phyloP scores from a whole-genome alignment of 768 basidiomycete genomes.

The Boletus rubescentipes region DNA sequence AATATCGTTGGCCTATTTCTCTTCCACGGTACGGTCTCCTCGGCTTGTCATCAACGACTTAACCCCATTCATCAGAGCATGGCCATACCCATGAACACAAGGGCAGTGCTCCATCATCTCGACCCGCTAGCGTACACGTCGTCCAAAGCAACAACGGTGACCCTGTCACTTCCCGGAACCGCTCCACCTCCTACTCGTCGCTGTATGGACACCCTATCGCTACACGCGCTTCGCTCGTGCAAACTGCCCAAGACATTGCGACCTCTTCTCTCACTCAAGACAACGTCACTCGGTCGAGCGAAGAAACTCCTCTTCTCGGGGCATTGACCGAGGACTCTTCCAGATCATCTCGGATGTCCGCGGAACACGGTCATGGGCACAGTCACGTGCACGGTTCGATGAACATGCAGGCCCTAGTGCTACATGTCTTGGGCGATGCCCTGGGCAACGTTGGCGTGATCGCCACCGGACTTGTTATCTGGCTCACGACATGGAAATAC shows the following conservation, averaged over 20 bases:
- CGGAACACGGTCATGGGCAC: conserved; percentile 23
- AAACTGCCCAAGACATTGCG: conserved; percentile 82
- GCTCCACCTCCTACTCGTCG: conserved; percentile 52
- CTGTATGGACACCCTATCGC: conserved; percentile 74
- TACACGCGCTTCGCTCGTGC: conserved; percentile 70
- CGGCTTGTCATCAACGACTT: conserved; percentile 4
- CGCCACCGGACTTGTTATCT: conserved; percentile 90
- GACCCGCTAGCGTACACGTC: conserved; percentile 39
- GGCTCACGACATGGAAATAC: conserved; percentile 81
- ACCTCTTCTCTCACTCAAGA: conserved; percentile 25
- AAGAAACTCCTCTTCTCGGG: conserved; percentile 47
- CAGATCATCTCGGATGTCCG: conserved; percentile 12
- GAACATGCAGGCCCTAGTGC: conserved; percentile 96
- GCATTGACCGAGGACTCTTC: background rate
- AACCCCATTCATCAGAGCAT: conserved; percentile 48
- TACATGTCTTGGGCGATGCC: conserved; percentile 96
- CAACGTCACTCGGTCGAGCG: conserved; percentile 21
- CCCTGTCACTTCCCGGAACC: conserved; percentile 29
- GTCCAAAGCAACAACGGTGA: conserved; percentile 15
- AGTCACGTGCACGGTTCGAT: conserved; percentile 67
- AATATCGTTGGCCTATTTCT: conserved; percentile 93
- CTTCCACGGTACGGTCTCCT: conserved; percentile 74
- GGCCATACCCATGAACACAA: conserved; percentile 55
- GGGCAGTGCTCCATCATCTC: conserved; percentile 37
- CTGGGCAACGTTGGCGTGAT: conserved; percentile 98